phyloP scores from a whole-genome alignment of 1,284 basidiomycete genomes.

The Athelia sp. region DNA sequence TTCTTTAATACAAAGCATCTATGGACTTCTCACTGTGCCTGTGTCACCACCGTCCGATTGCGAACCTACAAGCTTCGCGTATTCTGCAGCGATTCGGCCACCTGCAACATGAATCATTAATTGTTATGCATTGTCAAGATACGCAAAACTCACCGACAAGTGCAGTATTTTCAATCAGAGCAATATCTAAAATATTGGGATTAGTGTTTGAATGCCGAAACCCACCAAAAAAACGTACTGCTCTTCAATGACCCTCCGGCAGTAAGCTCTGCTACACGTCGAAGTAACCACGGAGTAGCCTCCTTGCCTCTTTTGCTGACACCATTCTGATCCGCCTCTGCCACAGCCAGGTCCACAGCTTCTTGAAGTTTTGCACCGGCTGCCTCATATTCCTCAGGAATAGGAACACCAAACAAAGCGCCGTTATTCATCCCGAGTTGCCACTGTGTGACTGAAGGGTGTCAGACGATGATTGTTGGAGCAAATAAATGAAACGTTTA shows the following conservation, averaged over 20 bases:
- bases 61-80: constrained; percentile 48
- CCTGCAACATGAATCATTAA: constrained; percentile 33
- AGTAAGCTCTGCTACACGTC: constrained; percentile 81
- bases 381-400: constrained; percentile 73
- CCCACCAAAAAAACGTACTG: constrained; percentile 41
- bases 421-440: constrained; percentile 67
- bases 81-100: constrained; percentile 77
- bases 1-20: not conserved
- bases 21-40: not conserved
- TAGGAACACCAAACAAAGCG: constrained; percentile 85
- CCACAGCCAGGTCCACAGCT: constrained; percentile 82
- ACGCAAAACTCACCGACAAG: constrained; percentile 51
- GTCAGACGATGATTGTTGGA: constrained; percentile 7
- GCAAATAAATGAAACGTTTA: constrained; percentile 29
- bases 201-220: not conserved
- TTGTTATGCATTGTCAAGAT: constrained; percentile 2
- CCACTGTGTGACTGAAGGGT: constrained; percentile 30
- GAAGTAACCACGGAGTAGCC: constrained; percentile 93
- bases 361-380: constrained; percentile 70
- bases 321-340: constrained; percentile 80
- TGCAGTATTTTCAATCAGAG: constrained; percentile 91
- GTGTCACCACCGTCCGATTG: not conserved
- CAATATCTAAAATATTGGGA: constrained; percentile 57
- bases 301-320: constrained; percentile 84
- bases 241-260: constrained; percentile 68